Base-by-base conservation (phyloP, 2,329 filamentous ascomycete genomes). In the Dryadomyces quercivorus region DNA sequence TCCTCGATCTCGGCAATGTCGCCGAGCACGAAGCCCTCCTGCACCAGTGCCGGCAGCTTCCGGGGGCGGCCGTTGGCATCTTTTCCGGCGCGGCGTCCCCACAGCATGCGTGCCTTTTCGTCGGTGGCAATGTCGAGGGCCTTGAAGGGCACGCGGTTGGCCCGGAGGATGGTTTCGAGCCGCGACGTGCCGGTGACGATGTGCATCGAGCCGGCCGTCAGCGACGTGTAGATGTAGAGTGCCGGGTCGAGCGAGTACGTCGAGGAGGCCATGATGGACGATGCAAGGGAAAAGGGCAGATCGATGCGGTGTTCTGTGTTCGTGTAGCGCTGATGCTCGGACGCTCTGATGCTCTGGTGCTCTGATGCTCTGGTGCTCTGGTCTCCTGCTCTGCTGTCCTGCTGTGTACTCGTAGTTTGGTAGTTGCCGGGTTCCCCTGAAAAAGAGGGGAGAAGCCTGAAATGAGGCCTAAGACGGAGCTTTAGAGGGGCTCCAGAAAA, bases 101-200 rank as follows among this genome's bases (percentile, higher is more conserved):
- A 98, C 60, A 97, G 76, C 77, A 87, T 88, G 61, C 86, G 84
- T 38, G 91, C 91, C 65, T 88, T 85, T 55, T 93, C 85, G 67
- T 98, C 88, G 34, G 88, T 94, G 44, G 92, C 89, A 46, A 93
- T 81, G 69, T 98, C 93, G 65, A 96, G 76, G 60, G 88, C 90
- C 67, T 88, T 89, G 75, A 97, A 98, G 12, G 90, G 88, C 56
- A 98, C 86, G 62, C 86, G 86, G 75, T 97, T 96, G 59, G 90
- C 91, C 66, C 89, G 92, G 57, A 98, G 79, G 65, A 98, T 97
- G 13, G 91, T 96, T 71, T 98, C 92, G 61, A 98, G 82, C 50
- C 93, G 87, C 54, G 91, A 94, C 1, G 93, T 97, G 26, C 91
- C 93, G 44, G 93, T 97, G 65, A 97, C 84, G 67, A 97, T 95